Conservation (phyloP, 495 filamentous ascomycete genomes). For the Penicillium simplicissimum region DNA sequence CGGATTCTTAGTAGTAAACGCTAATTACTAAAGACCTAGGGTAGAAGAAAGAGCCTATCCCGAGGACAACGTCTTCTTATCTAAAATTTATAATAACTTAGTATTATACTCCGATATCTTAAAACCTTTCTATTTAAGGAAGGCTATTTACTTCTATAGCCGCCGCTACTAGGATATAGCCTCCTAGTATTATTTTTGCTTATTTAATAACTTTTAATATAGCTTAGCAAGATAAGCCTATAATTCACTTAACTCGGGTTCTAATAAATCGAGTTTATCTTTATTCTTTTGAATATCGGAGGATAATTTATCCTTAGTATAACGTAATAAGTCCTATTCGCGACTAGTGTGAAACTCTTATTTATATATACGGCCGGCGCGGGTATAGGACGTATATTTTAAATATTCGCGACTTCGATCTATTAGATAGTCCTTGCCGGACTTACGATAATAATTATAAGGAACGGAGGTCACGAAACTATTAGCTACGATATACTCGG, state of each 20-base stretch:
- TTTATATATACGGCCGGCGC: not conserved
- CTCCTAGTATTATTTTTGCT: slow-evolving; percentile 1
- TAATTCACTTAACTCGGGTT: not conserved
- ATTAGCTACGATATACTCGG: not conserved
- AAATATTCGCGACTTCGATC: not conserved
- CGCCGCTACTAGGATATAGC: not conserved
- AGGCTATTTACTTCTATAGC: not conserved
- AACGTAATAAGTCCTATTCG: not conserved
- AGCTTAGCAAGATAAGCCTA: not conserved
- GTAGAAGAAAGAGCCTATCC: not conserved
- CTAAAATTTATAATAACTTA: not conserved
- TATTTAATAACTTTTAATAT: not conserved
- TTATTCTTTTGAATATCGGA: not conserved
- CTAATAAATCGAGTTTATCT: slow-evolving; percentile 3
- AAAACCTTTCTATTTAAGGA: slow-evolving; percentile 3
- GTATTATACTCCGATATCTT: slow-evolving; percentile 2
- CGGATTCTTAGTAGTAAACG: slow-evolving; percentile 2
- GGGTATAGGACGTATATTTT: not conserved
- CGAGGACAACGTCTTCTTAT: not conserved
- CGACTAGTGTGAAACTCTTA: not conserved
- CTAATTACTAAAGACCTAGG: not conserved
- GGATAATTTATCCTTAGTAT: not conserved
- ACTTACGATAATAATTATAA: not conserved
- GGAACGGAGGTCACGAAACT: not conserved
- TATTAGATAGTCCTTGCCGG: not conserved